These are phyloP conservation scores for Nigrospora oryzae DNA, from an alignment of 2,329 filamentous ascomycete genomes.

Conservation along the genomic window DNA sequence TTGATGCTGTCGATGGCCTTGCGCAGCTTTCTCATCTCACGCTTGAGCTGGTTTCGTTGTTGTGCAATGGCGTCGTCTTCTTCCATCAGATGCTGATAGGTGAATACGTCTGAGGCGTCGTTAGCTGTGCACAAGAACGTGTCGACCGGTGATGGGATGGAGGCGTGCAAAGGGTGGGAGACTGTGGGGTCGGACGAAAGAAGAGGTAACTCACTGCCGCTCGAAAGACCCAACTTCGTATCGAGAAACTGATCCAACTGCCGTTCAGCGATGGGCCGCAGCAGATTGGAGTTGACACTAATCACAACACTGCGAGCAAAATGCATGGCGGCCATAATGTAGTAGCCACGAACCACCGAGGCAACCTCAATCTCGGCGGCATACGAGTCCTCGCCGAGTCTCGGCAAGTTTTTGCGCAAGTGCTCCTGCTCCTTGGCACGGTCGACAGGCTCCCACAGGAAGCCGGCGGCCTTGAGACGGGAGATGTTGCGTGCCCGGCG, in stretches of 20 bases:
- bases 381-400: constrained; percentile 50
- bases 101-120: constrained; percentile 2
- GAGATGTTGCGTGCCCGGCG: constrained; percentile 38
- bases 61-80: constrained; percentile 35
- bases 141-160: not conserved
- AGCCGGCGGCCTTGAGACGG: constrained; percentile 32
- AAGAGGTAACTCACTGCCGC: constrained; percentile 14
- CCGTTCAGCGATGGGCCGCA: constrained; percentile 14
- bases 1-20: constrained; percentile 37
- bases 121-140: not conserved
- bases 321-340: constrained; percentile 54
- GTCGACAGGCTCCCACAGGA: constrained; percentile 32
- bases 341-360: constrained; percentile 59
- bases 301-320: constrained; percentile 47
- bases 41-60: constrained; percentile 30
- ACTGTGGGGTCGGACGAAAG: not conserved
- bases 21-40: constrained; percentile 35
- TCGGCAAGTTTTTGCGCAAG: constrained; percentile 31
- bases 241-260: constrained; percentile 16
- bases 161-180: not conserved
- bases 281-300: constrained; percentile 18
- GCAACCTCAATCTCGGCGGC: constrained; percentile 52
- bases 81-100: constrained; percentile 37
- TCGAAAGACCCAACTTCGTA: constrained; percentile 12
- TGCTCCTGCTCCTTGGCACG: constrained; percentile 31